These are phyloP conservation scores for Trifolium fragiferum DNA, from an alignment of 306 rosid species.

Conservation along the genomic window DNA sequence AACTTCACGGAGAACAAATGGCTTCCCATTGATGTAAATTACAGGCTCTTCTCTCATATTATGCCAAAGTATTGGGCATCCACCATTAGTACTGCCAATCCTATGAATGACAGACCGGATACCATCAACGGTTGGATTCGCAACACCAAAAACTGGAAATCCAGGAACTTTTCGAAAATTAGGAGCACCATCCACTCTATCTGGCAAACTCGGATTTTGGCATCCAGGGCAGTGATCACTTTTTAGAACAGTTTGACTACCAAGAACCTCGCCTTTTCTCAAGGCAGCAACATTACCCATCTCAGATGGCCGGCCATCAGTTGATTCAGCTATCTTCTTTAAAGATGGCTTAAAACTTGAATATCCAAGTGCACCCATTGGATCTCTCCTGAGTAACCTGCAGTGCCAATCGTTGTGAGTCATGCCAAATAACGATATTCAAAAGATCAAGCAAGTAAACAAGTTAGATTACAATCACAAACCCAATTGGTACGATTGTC, in stretches of 20 bases:
- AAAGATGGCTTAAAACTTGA: slow-evolving; percentile 69
- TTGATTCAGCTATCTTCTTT: slow-evolving; percentile 71
- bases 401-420: slow-evolving; percentile 25
- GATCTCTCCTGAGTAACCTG: slow-evolving; percentile 89
- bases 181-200: slow-evolving; percentile 91
- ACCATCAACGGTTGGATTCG: slow-evolving; percentile 92
- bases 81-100: slow-evolving; percentile 69
- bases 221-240: slow-evolving; percentile 95
- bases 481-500: not conserved
- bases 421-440: not conserved
- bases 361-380: slow-evolving; percentile 97
- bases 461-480: slow-evolving; percentile 7
- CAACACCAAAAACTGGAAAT: slow-evolving; percentile 95
- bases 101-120: slow-evolving; percentile 76
- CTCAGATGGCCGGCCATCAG: slow-evolving; percentile 81
- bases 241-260: slow-evolving; percentile 89
- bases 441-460: slow-evolving; percentile 18
- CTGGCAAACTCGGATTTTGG: slow-evolving; percentile 70
- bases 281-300: slow-evolving; percentile 89
- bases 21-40: slow-evolving; percentile 89
- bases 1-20: slow-evolving; percentile 93
- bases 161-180: slow-evolving; percentile 93
- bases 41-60: slow-evolving; percentile 98
- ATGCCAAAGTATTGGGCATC: slow-evolving; percentile 84
- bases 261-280: slow-evolving; percentile 90